Evolutionary conservation across 306 rosid species (phyloP), one percentile per base, ranked within the genome.

Genomic region (Styphnolobium japonicum): DNA sequence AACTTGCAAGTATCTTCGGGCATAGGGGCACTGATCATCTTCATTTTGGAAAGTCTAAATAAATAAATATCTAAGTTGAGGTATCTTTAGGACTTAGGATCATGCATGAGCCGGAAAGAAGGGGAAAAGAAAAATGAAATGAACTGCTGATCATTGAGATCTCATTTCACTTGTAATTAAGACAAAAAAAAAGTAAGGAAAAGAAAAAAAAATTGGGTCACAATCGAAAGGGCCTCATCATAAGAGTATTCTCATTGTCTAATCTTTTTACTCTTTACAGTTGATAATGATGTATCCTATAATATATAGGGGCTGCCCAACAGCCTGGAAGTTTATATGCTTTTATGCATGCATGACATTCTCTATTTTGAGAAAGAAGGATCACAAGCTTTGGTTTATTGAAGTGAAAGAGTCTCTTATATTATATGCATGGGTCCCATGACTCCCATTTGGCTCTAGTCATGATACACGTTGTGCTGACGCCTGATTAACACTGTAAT

Each of bases 391-490:
- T 31, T 39, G 62, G 69, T 19, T 19, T 18, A 76, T 43, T 29
- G 63, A 71, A 77, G 64, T 5, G 21, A 16, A 63, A 57, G 2
- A 14, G 29, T 76, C 51, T 43, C 63, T 31, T 53, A 6, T 76
- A 36, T 36, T 23, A 19, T 14, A 4, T 58, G 25, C 33, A 40
- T 67, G 75, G 82, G 80, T 63, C 80, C 83, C 33, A 40, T 67
- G 75, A 79, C 76, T 63, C 80, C 83, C 75, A 34, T 46, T 14
- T 14, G 8, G 19, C 69, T 62, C 19, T 48, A 12, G 18, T 65
- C 81, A 75, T 46, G 65, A 66, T 55, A 33, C 80, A 75, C 66
- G 56, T 73, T 73, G 23, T 10, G 27, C 31, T 64, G 5, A 36
- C 60, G 23, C 18, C 15, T 31, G 22, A 42, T 29, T 6, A 33